Conservation (phyloP, 202 grass and related monocot species). For the Zoysia matrella region DNA sequence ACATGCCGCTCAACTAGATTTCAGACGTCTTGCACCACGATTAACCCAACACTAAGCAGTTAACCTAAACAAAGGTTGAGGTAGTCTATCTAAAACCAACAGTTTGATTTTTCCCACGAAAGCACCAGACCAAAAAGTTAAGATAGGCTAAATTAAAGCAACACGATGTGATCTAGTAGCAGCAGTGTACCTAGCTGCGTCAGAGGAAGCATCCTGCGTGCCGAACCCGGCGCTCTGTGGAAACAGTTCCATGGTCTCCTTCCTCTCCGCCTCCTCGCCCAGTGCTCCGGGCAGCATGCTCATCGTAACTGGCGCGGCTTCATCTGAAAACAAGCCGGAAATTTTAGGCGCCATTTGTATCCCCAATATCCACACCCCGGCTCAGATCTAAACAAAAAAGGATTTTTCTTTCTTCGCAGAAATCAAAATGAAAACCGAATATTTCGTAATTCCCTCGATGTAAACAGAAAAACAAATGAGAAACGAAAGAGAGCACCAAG, state of each 20-base stretch:
- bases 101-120: background rate
- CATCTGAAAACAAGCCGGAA: slow-evolving; percentile 51
- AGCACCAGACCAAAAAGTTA: background rate
- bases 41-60: background rate
- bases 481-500: background rate
- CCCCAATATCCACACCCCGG: background rate
- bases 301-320: slow-evolving; percentile 54
- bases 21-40: background rate
- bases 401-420: background rate
- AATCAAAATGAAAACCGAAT: background rate
- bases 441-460: background rate
- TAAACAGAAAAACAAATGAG: background rate
- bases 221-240: slow-evolving; percentile 70
- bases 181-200: slow-evolving; percentile 32
- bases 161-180: slow-evolving; percentile 13
- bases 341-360: background rate
- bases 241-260: slow-evolving; percentile 83
- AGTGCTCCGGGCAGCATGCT: slow-evolving; percentile 46
- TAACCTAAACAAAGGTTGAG: background rate
- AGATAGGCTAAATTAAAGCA: background rate
- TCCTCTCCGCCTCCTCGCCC: slow-evolving; percentile 35
- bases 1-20: slow-evolving; percentile 25
- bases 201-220: slow-evolving; percentile 34
- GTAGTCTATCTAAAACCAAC: background rate
- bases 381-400: slow-evolving; percentile 46